Percentiles rank a stretch among this genome's conserved stretches.
Conservation (phyloP, 2,329 filamentous ascomycete species). For the Colletotrichum liriopes region DNA sequence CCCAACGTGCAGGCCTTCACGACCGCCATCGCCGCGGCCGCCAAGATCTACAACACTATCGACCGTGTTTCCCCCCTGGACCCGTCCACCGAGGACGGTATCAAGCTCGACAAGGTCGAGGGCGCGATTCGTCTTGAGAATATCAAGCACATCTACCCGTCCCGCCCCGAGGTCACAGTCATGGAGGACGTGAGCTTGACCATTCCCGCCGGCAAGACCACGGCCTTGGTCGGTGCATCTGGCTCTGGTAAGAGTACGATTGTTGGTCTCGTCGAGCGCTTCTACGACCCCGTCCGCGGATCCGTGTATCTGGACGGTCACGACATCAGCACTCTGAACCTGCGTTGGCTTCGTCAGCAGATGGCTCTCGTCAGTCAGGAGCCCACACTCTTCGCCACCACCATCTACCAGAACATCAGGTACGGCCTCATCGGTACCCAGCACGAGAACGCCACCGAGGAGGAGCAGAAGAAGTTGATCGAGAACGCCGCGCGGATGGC, state of each 20-base stretch:
- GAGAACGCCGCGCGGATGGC: constrained; percentile 89
- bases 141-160: constrained; percentile 95
- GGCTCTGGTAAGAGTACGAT: constrained; percentile 97
- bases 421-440: constrained; percentile 90
- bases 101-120: constrained; percentile 79
- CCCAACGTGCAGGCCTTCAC: constrained; percentile 91
- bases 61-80: constrained; percentile 90
- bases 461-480: constrained; percentile 80
- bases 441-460: constrained; percentile 77
- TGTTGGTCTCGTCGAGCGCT: constrained; percentile 92
- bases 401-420: constrained; percentile 91
- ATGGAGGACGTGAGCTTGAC: constrained; percentile 86
- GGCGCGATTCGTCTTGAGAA: constrained; percentile 86
- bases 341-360: constrained; percentile 92
- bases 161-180: constrained; percentile 89
- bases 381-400: constrained; percentile 89
- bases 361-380: constrained; percentile 95
- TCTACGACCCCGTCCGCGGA: constrained; percentile 91
- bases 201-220: constrained; percentile 91
- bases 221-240: constrained; percentile 93
- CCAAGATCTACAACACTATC: constrained; percentile 95
- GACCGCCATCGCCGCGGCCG: constrained; percentile 84
- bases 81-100: constrained; percentile 79
- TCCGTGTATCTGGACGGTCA: constrained; percentile 85
- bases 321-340: constrained; percentile 85